phyloP scores from a whole-genome alignment of 257 asterid species.

The Solanum pennellii region DNA sequence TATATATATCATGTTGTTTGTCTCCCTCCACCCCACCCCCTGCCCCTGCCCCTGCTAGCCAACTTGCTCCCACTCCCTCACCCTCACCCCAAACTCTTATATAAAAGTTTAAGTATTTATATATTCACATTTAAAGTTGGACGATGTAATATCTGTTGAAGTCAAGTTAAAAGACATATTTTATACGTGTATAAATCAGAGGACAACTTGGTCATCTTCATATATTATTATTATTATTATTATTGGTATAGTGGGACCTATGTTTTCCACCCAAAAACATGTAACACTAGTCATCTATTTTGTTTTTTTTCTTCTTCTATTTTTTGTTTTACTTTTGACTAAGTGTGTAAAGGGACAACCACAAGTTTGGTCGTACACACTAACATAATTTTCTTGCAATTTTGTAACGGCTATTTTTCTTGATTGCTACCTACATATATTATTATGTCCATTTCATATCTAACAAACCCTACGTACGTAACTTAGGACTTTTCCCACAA shows the following conservation, averaged over 20 bases:
- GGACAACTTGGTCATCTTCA: neutral
- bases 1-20: neutral
- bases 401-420: conserved; percentile 33
- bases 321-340: neutral
- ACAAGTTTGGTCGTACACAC: neutral
- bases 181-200: neutral
- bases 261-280: neutral
- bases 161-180: neutral
- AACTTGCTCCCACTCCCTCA: neutral
- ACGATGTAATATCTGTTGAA: neutral
- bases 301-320: neutral
- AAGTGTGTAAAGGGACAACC: neutral
- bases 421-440: neutral
- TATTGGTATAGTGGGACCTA: neutral
- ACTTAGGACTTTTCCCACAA: neutral
- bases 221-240: neutral
- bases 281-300: neutral
- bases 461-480: neutral
- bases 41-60: neutral
- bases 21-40: neutral
- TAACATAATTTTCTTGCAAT: neutral
- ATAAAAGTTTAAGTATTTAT: neutral
- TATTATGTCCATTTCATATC: neutral
- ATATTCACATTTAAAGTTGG: neutral
- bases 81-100: neutral